These are phyloP conservation scores for Entomortierella parvispora DNA, from an alignment of 192 early-diverging fungal genomes.

Conservation along the genomic window DNA sequence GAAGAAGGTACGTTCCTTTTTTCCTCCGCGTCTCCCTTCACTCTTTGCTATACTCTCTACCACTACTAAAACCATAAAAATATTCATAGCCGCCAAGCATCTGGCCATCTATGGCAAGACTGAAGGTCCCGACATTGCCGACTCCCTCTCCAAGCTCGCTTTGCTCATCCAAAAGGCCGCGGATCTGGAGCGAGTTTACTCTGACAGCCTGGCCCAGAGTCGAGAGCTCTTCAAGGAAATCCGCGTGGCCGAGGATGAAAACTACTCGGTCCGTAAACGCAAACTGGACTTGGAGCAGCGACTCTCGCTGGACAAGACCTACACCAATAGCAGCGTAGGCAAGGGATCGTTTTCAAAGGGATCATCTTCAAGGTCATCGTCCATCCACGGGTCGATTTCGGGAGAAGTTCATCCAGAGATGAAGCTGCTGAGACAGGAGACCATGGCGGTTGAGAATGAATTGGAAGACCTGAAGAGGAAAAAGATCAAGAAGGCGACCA, in stretches of 20 bases:
- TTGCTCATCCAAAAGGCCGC: conserved; percentile 39
- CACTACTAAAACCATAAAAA: not conserved
- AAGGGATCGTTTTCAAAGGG: not conserved
- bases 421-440: conserved; percentile 41
- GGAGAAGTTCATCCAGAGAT: conserved; percentile 45
- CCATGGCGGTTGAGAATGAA: conserved; percentile 38
- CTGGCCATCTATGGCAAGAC: conserved; percentile 45
- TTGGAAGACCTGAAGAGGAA: conserved; percentile 45
- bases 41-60: not conserved
- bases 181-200: conserved; percentile 39
- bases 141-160: conserved; percentile 37
- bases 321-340: not conserved
- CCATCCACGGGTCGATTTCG: not conserved
- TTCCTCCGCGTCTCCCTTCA: not conserved
- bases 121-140: conserved; percentile 41
- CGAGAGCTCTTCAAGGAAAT: conserved; percentile 47
- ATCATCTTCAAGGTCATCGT: not conserved
- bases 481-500: conserved; percentile 32
- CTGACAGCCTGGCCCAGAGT: conserved; percentile 25
- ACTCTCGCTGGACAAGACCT: conserved; percentile 10
- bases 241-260: conserved; percentile 38
- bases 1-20: conserved; percentile 33
- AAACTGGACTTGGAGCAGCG: conserved; percentile 41
- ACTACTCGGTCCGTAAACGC: conserved; percentile 41
- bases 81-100: conserved; percentile 44